phyloP scores from a whole-genome alignment of 768 basidiomycete species.

The Lentinula sp. region DNA sequence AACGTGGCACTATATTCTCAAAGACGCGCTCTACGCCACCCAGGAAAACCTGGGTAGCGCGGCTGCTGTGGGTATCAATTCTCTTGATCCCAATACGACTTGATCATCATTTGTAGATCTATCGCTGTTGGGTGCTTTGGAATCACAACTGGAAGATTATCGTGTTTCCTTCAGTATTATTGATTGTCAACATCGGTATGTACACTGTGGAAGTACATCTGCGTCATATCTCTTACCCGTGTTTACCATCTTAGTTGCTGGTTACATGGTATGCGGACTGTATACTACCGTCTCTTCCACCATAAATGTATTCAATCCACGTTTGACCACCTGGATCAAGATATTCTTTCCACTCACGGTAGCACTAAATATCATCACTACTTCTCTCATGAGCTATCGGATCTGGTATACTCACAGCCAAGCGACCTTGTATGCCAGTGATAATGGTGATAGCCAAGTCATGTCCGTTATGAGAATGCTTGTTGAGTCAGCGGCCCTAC shows the following conservation, averaged over 20 bases:
- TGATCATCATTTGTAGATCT: constrained; percentile 10
- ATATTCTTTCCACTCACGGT: constrained; percentile 15
- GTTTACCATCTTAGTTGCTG: constrained; percentile 9
- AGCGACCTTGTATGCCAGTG: constrained; percentile 7
- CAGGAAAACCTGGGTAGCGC: constrained; percentile 15
- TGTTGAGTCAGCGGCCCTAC: constrained; percentile 14
- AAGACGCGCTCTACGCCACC: constrained; percentile 11
- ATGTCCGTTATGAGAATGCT: constrained; percentile 12
- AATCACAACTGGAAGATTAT: constrained; percentile 8
- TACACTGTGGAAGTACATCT: background rate
- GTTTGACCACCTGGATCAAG: constrained; percentile 13
- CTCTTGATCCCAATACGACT: background rate
- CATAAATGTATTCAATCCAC: constrained; percentile 10
- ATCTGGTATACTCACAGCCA: constrained; percentile 11
- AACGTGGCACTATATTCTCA: constrained; percentile 15
- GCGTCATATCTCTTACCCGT: background rate
- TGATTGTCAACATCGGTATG: constrained; percentile 11
- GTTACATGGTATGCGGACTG: constrained; percentile 11
- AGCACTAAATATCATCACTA: constrained; percentile 15
- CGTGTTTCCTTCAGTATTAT: constrained; percentile 10
- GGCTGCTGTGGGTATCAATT: constrained; percentile 8
- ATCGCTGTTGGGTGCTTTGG: constrained; percentile 18
- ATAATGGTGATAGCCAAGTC: constrained; percentile 4
- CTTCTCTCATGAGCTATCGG: constrained; percentile 14
- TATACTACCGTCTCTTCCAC: constrained; percentile 8